These are phyloP conservation scores for Medicago truncatula DNA, from an alignment of 306 rosid genomes.

Conservation along the genomic window DNA sequence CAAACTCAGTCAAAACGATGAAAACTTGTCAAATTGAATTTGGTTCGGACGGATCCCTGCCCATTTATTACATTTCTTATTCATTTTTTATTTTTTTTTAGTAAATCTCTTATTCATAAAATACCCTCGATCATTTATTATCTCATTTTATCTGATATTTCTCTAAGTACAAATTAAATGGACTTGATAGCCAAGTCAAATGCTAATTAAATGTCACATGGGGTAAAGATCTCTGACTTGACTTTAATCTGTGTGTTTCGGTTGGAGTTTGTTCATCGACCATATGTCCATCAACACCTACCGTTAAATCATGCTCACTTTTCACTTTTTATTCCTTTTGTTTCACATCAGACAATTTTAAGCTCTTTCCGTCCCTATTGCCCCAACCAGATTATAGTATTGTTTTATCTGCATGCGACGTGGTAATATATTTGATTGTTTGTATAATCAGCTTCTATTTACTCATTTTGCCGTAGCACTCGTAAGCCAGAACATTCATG, in stretches of 20 bases:
- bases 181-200: conserved; percentile 27
- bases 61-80: no score
- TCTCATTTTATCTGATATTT: no score
- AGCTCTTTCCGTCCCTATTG: conserved; percentile 2
- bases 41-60: no score
- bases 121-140: no score
- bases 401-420: conserved; percentile 14
- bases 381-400: no score
- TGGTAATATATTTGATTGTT: conserved; percentile 21
- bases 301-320: conserved; percentile 25
- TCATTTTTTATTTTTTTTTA: no score
- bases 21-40: no score
- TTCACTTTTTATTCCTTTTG: background rate
- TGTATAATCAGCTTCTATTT: background rate
- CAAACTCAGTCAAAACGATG: no score
- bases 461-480: background rate
- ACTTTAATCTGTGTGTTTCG: conserved; percentile 31
- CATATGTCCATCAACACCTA: conserved; percentile 27
- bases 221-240: conserved; percentile 42
- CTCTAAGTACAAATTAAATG: conserved; percentile 11
- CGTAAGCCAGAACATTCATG: background rate
- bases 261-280: conserved; percentile 13
- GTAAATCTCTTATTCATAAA: no score
- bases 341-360: conserved; percentile 34
- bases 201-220: conserved; percentile 31